Evolutionary conservation across 2,329 filamentous ascomycete genomes (phyloP), one percentile per base, ranked within the genome.

Genomic region (Paramyrothecium roridum): DNA sequence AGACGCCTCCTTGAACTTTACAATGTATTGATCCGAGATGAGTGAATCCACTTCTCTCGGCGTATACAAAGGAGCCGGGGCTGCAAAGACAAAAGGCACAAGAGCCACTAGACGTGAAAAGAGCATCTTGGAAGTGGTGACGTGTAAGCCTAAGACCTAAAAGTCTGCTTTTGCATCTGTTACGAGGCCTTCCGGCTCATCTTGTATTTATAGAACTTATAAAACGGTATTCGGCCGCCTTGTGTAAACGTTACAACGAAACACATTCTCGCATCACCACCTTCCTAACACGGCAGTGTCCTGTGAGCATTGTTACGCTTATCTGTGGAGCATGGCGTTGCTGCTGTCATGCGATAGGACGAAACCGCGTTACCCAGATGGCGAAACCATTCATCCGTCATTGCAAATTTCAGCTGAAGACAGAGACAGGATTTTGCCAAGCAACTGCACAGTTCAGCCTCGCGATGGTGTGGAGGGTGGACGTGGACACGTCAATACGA

Each of bases 1-100:
- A 45, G 61, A 57, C 30, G 54, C 57, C 23, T 60, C 58, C 53
- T 63, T 63, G 56, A 67, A 65, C 55, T 67, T 68, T 58, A 70
- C 65, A 55, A 70, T 69, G 57, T 68, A 70, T 56, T 65, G 65
- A 59, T 61, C 61, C 19, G 63, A 51, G 26, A 69, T 61, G 52
- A 65, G 49, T 21, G 49, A 51, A 20, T 51, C 49, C 12, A 51
- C 49, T 16, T 37, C 26, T 19, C 8, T 13, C 2, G 33, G 30
- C 8, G 26, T 40, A 40, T 51, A 19, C 17, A 51, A n/a, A 19
- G 49, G 49, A n/a, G 49, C 49, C n/a, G n/a, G 49, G 7, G 49
- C 49, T 3, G 49, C 26, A 30, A 50, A 22, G 16, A n/a, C 49
- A 13, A 51, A n/a, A 10, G 49, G 26, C 17, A 51, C 30, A 16